Conservation (phyloP, 2,329 filamentous ascomycete genomes). For the Chaetothyriales sp. region DNA sequence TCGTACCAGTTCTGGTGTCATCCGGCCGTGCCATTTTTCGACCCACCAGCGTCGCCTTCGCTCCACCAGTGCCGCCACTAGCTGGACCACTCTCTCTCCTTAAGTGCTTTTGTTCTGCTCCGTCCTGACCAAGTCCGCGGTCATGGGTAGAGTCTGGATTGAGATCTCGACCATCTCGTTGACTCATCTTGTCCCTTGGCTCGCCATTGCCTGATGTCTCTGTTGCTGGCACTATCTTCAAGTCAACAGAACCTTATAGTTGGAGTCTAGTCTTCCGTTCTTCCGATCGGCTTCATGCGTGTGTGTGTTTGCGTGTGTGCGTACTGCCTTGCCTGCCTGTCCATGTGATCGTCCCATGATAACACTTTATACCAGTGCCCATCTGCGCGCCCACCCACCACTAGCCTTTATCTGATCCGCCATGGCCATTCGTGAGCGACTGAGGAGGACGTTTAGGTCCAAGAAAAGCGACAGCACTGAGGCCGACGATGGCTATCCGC, state of each 20-base stretch:
- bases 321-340: neutral
- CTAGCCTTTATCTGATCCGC: neutral
- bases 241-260: neutral
- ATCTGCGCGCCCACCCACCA: neutral
- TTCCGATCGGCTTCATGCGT: neutral
- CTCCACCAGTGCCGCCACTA: neutral
- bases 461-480: conserved; percentile 4
- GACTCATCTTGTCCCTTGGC: neutral
- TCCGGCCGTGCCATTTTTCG: neutral
- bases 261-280: neutral
- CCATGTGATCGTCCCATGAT: neutral
- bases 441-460: conserved; percentile 11
- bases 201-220: neutral
- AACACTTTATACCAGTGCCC: neutral
- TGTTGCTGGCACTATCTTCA: neutral
- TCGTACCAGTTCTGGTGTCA: neutral
- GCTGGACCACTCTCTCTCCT: neutral
- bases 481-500: conserved; percentile 1
- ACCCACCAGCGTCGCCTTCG: neutral
- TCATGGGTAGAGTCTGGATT: neutral
- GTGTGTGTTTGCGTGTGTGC: too few species aligned
- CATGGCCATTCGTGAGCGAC: conserved; percentile 12
- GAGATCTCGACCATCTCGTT: neutral
- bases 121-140: neutral
- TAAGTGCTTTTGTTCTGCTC: neutral